Base-by-base conservation (phyloP, 768 basidiomycete genomes). In the Russula vinacea region DNA sequence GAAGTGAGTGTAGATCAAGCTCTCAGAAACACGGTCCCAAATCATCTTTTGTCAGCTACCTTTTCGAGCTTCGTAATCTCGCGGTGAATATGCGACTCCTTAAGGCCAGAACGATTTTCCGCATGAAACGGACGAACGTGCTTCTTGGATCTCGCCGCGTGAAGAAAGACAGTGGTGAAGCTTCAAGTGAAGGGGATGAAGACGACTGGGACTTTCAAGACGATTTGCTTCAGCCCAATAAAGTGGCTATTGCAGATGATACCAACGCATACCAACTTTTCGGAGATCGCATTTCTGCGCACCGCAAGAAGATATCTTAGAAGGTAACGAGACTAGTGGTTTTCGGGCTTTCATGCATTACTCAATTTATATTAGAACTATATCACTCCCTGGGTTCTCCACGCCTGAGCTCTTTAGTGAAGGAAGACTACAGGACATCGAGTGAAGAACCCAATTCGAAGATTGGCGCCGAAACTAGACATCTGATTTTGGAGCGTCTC, bases 241-340 rank as follows among this genome's bases (percentile, higher is more conserved):
- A 90, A 70, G 85, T 94, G 8, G 83, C 92, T 32, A 83, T 97
- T 53, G 89, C 90, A 5, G 95, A 99, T 72, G 93, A 97, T 71
- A 87, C 86, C 11, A 89, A 90, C 56, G 78, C 87, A 5, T 84
- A 88, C 69, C 88, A 91, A 66, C 78, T 88, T 14, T 97, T 97
- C 71, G 86, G 87, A 5, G 85, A 87, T 51, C 80, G 81, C 2
- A 77, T 17, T 91, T 87, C 71, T 83, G 82, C 2, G 91, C 89
- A 10, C 90, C 92, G 0, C 91, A 96, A 74, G 95, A 98, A 73
- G 93, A 96, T 69, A 79, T 92, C 9, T 78, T 98, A 13, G 96
- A 98, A 84, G 82, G 87, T 91, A 59, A 71, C 56, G 39, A 14
- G 3, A 39, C 54, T 4, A 47, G 33, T 26, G 13, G 24, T n/a